Percentiles rank a stretch among this genome's conserved stretches.
Evolutionary conservation across 2,329 filamentous ascomycete genomes (phyloP).

Genomic region (Phyllosticta citriasiana): DNA sequence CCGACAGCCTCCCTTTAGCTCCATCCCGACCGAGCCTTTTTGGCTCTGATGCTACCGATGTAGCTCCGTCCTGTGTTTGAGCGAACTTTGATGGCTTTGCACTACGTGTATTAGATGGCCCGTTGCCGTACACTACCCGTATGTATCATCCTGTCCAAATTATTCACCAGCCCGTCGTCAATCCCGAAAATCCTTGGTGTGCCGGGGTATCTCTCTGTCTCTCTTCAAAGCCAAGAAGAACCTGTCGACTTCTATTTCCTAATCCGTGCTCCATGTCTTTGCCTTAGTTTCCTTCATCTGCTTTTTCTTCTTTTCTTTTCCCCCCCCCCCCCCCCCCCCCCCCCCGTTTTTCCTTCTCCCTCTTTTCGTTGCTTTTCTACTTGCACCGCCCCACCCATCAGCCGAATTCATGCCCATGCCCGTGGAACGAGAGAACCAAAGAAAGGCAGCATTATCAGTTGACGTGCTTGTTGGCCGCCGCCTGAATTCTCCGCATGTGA

Average conservation of each 20-base stretch:
- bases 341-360: too few species aligned
- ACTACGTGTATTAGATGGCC: not conserved
- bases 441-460: not conserved
- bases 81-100: not conserved
- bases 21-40: too few species aligned
- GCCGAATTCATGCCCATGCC: not conserved
- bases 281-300: not conserved
- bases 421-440: not conserved
- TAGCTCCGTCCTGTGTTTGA: not conserved
- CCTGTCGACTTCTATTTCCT: not conserved
- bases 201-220: not conserved
- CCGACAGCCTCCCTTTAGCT: not conserved
- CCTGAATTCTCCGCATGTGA: slow-evolving; percentile 72
- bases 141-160: not conserved
- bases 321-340: too few species aligned
- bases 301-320: not conserved
- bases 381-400: not conserved
- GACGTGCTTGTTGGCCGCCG: slow-evolving; percentile 28
- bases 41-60: too few species aligned
- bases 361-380: not conserved
- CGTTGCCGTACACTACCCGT: not conserved
- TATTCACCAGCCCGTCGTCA: not conserved
- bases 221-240: not conserved
- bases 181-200: not conserved
- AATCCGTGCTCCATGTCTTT: not conserved